Evolutionary conservation across 768 basidiomycete species (phyloP).

Genomic region (Calocera viscosa): DNA sequence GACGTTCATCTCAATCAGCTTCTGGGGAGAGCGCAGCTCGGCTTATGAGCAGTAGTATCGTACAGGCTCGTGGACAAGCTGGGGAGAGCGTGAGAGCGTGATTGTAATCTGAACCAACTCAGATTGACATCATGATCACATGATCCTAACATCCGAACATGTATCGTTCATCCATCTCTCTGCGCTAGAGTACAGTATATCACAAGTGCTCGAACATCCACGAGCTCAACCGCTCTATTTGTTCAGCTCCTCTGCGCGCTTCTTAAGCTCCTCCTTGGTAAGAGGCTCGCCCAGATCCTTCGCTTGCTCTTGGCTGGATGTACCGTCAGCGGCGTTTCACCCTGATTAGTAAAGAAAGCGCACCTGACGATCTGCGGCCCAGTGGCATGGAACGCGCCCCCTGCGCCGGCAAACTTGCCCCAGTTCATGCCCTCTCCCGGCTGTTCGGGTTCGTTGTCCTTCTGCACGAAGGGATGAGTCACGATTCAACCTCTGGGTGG

Average conservation of each 20-base stretch:
- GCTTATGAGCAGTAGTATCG: no score
- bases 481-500: not conserved
- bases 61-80: no score
- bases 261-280: not conserved
- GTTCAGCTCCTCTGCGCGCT: not conserved
- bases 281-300: not conserved
- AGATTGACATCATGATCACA: no score
- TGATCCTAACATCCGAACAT: no score
- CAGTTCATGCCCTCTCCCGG: conserved; percentile 5
- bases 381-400: not conserved
- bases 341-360: not conserved
- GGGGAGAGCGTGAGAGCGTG: no score
- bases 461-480: not conserved
- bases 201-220: no score
- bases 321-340: not conserved
- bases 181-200: no score
- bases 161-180: no score
- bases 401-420: conserved; percentile 1
- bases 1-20: no score
- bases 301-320: not conserved
- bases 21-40: no score
- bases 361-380: not conserved
- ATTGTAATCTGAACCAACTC: no score
- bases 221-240: not conserved
- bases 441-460: conserved; percentile 2